A percentile compares a stretch with the other conserved stretches of the same genome.
Conservation (phyloP, 257 asterid genomes). For the Rauvolfia tetraphylla region DNA sequence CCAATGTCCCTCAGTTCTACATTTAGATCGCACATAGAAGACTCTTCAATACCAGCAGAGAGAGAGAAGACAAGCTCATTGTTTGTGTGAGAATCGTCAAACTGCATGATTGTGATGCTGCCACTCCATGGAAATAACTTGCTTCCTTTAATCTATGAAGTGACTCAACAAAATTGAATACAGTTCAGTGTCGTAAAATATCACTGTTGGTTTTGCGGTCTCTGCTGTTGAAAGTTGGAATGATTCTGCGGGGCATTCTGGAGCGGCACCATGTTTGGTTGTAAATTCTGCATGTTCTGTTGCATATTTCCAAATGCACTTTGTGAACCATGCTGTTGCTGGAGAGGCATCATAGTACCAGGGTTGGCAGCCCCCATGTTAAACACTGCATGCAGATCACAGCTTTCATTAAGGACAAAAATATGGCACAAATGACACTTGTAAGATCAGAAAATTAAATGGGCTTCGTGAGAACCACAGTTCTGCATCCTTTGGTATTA, state of each 20-base stretch:
- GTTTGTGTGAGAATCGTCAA: not conserved
- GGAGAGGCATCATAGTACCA: constrained; percentile 69
- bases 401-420: not conserved
- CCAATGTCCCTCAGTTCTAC: too few species aligned
- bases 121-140: not conserved
- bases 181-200: not conserved
- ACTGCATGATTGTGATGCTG: too few species aligned
- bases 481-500: not conserved
- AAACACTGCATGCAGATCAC: constrained; percentile 47
- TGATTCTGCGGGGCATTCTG: constrained; percentile 70
- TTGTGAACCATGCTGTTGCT: constrained; percentile 57
- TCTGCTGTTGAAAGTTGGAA: constrained; percentile 82
- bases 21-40: not conserved
- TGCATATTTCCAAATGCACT: constrained; percentile 73
- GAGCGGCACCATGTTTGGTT: constrained; percentile 50
- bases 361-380: constrained; percentile 71
- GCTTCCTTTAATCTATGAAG: not conserved
- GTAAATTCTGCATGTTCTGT: constrained; percentile 64
- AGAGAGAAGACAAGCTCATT: not conserved
- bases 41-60: not conserved
- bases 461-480: not conserved
- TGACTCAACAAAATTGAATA: not conserved
- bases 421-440: not conserved
- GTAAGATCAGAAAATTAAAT: not conserved
- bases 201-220: constrained; percentile 82